Evolutionary conservation across 2,329 filamentous ascomycete genomes (phyloP), one percentile per base, ranked within the genome.

Genomic region (Alternaria brassicae): DNA sequence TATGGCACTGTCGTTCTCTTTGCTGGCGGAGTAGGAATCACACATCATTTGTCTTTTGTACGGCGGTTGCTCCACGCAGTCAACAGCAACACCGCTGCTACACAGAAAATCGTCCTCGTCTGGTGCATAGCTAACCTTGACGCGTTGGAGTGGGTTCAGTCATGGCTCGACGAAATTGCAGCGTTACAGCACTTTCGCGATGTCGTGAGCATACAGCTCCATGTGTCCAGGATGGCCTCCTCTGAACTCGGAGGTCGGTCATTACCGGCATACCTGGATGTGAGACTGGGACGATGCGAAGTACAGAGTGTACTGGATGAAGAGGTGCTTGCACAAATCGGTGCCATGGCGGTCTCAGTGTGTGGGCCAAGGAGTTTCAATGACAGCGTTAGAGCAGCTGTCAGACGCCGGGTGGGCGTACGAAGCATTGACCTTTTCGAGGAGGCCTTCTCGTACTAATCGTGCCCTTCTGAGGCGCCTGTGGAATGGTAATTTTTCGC

Each of bases 1-100:
- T 97, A 97, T 77, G 93, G 94, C 23, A 93, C 94, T 34, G 87
- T 88, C 27, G 85, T 97, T 48, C 88, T 98, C 58, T 92, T 97
- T 70, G 93, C 93, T 3, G 93, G 92, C 51, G 91, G 93, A 41
- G 92, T 93, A 2, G 94, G 94, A 57, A 97, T 98, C 77, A 96
- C 93, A 0, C 93, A 97, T 76, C 92, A 96, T 74, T 85, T 97
- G 19, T 91, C 92, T 10, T 96, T 95, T 76, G 84, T 97, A 6
- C 88, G 87, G 54, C 88, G 93, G 50, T 71, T 82, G 9, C 78
- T 82, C 13, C 68, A 68, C 4, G 78, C 81, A 78, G 63, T 85
- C 82, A 81, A 81, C 81, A 76, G 89, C 86, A 88, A 61, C 53
- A 92, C 87, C 0, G 87, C 91, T 28, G 92, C 93, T 1, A 91